These are phyloP conservation scores for Diaporthe sp. DNA, from an alignment of 2,329 filamentous ascomycete species.

Conservation along the genomic window DNA sequence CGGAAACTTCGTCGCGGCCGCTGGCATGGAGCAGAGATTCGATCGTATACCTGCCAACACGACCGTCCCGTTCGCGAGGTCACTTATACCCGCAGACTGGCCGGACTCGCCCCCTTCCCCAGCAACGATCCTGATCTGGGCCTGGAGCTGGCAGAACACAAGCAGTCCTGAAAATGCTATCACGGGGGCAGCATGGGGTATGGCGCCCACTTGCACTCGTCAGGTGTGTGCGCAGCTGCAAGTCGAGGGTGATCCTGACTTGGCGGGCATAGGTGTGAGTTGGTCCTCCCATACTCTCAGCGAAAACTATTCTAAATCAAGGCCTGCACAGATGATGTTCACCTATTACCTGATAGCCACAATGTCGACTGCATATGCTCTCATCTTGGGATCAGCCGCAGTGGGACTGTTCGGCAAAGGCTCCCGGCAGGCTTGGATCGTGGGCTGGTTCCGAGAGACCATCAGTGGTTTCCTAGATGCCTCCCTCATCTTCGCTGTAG, in stretches of 20 bases:
- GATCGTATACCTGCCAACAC: constrained; percentile 1
- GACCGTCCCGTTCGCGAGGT: neutral
- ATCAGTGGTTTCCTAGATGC: constrained; percentile 1
- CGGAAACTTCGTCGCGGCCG: constrained; percentile 1
- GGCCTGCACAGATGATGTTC: neutral
- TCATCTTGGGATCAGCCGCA: neutral
- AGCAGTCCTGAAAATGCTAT: neutral
- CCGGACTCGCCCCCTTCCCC: neutral
- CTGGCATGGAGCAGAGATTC: neutral
- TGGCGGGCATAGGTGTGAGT: constrained; percentile 7
- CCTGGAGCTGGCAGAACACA: constrained; percentile 2
- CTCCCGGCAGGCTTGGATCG: neutral
- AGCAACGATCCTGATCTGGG: neutral
- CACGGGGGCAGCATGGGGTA: neutral
- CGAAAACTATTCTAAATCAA: neutral
- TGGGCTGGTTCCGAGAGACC: constrained; percentile 4
- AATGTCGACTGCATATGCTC: neutral
- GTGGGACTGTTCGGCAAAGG: neutral
- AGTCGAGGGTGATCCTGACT: neutral
- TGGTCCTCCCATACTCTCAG: neutral
- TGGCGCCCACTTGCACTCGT: neutral
- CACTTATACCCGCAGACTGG: neutral
- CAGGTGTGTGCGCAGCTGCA: neutral
- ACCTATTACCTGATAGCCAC: constrained; percentile 1
- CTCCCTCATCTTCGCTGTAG: constrained; percentile 1